Evolutionary conservation across 768 basidiomycete species (phyloP).

Genomic region (Russula compacta): DNA sequence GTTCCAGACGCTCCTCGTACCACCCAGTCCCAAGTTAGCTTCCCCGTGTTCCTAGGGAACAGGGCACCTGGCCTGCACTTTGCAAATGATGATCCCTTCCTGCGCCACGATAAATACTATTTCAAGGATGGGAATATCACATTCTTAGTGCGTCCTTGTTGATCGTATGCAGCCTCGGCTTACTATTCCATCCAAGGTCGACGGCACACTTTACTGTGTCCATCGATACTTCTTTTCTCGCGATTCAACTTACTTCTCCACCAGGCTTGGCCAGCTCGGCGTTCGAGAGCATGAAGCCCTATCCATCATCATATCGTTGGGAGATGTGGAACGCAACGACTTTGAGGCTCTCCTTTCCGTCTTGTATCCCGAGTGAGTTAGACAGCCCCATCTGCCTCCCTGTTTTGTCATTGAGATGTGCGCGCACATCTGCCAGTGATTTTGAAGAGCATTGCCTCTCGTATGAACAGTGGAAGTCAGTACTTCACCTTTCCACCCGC

Average conservation of each 20-base stretch:
- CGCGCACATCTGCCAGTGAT: neutral
- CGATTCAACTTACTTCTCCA: conserved; percentile 13
- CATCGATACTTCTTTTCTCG: conserved; percentile 16
- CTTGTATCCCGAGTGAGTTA: conserved; percentile 19
- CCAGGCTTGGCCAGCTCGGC: conserved; percentile 2
- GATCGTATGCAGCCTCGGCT: neutral
- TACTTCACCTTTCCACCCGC: conserved; percentile 17
- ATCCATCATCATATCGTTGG: conserved; percentile 6
- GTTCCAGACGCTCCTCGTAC: neutral
- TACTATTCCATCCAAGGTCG: conserved; percentile 3
- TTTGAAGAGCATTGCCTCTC: conserved; percentile 10
- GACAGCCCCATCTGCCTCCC: neutral
- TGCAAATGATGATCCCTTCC: neutral
- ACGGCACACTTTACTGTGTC: conserved; percentile 8
- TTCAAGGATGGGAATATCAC: conserved; percentile 18
- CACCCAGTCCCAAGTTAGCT: neutral
- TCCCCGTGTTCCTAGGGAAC: neutral
- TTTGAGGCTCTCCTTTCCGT: conserved; percentile 19
- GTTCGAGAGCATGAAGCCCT: conserved; percentile 8
- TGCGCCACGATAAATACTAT: conserved; percentile 12
- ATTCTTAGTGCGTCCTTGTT: conserved; percentile 8
- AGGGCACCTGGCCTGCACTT: neutral
- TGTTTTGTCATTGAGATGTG: neutral
- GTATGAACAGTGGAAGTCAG: conserved; percentile 19
- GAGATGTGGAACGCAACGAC: conserved; percentile 12